Evolutionary conservation across 2,329 filamentous ascomycete genomes (phyloP), one percentile per base, ranked within the genome.

Genomic region (Epichloe aotearoae): DNA sequence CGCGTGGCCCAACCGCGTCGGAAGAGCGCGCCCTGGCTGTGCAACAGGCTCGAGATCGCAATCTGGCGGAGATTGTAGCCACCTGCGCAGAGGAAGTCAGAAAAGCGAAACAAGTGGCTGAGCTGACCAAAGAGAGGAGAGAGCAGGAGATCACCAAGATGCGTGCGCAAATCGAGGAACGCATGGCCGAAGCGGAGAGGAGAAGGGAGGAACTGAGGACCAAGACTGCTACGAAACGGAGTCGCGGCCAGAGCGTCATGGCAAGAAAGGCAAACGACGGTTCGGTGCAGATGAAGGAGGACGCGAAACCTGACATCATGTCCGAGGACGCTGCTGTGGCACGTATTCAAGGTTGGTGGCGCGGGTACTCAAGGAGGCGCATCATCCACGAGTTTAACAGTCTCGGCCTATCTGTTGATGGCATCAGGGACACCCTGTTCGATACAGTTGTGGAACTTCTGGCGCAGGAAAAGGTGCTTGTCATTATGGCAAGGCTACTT

Each of bases 71-170:
- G 64, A 89, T 91, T 42, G 85, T 87, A 4, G 84, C 86, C 46
- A 77, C 80, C 53, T 91, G 87, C 62, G 87, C 87, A 19, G 86
- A 89, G 65, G 87, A 93, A 63, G 87, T 93, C 15, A 82, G 85
- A 62, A 77, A 86, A 56, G 86, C 86, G 49, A 91, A 91, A 71
- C 83, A 85, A 47, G 76, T 90, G n/a, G 86, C 86, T 14, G 86
- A 88, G 64, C 82, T 78, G 52, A 88, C 86, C 72, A 89, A 88
- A 66, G 84, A 87, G 68, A 84, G 84, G 64, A 81, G 87, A 55
- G 83, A 88, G 61, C 82, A 83, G 51, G 84, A 90, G 56, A 77
- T 86, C 51, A 75, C 75, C 57, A 81, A 82, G 60, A 74, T 86
- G 63, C 80, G 81, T 55, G 68, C 78, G 47, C 84, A 89, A 63